Evolutionary conservation across 495 filamentous ascomycete species (phyloP), one percentile per base, ranked within the genome.

Genomic region (Lentithecium fluviatile): DNA sequence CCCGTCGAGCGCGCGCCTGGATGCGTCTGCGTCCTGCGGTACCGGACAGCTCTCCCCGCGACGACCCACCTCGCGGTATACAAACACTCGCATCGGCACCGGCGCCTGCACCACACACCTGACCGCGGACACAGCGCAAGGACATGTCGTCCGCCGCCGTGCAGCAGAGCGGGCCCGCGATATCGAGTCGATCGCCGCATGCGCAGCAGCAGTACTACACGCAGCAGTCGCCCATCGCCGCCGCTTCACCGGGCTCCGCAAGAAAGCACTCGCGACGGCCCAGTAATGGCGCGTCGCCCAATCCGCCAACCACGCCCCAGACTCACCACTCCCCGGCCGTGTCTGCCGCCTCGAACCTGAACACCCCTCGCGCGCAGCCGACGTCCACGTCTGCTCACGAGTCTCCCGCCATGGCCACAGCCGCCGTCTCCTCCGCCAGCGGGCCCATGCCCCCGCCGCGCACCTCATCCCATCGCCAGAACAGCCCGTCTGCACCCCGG

Each of bases 401-500:
- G 10, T 75, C 75, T 21, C 72, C 81, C 32, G 56, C 68, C 77
- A 75, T 73, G 73, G 69, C 72, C 68, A 60, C 70, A 57, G 61
- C 73, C 40, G 60, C 70, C 58, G 61, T 73, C 69, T 46, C 75
- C 65, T 32, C 29, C 10, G 29, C 29, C 29, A 32, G 29, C 29
- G 29, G 4, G 29, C 58, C 62, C 52, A 79, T 81, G 58, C 83
- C 80, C 55, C 85, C 83, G 40, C 82, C 84, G 26, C 82, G 86
- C 54, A 86, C 84, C 1, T 87, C 84, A 11, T 86, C 83, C 24
- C 82, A 82, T 55, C 71, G 48, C 50, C 64, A 23, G 43, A 57
- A 66, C 45, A 62, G 59, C 52, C 60, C 60, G n/a, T 24, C 60
- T 21, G 32, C 60, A 45, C 50, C 60, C 6, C 60, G 60, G 0